phyloP scores from a whole-genome alignment of 768 basidiomycete genomes.

The Tricholoma flavovirens region DNA sequence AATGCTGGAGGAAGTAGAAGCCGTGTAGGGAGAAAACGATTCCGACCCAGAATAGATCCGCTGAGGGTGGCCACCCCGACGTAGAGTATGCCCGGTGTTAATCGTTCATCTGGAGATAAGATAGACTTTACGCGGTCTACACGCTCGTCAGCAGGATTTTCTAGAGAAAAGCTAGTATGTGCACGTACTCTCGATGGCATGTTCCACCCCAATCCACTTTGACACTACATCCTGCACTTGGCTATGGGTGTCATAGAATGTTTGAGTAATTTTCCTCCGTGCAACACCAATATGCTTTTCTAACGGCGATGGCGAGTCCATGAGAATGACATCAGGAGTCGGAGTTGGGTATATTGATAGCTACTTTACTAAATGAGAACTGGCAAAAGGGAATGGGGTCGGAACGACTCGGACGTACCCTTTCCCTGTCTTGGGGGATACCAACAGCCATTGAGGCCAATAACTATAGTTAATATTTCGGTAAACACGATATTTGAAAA shows the following conservation, averaged over 20 bases:
- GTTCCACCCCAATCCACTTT: constrained; percentile 83
- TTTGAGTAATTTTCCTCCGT: constrained; percentile 52
- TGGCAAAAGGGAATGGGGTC: background rate
- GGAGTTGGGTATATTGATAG: constrained; percentile 76
- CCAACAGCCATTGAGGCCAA: constrained; percentile 23
- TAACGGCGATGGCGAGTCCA: constrained; percentile 71
- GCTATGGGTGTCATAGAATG: constrained; percentile 52
- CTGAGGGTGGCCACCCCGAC: constrained; percentile 84
- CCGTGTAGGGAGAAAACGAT: constrained; percentile 64
- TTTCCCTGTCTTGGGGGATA: constrained; percentile 19
- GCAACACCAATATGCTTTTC: constrained; percentile 71
- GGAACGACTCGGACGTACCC: constrained; percentile 21
- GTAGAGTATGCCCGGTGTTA: constrained; percentile 88
- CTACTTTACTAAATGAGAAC: constrained; percentile 35
- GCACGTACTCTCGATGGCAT: constrained; percentile 75
- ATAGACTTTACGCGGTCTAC: constrained; percentile 80
- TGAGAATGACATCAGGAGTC: constrained; percentile 58
- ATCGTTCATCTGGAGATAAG: constrained; percentile 70
- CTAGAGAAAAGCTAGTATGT: background rate
- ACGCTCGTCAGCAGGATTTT: background rate
- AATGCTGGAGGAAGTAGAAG: constrained; percentile 72
- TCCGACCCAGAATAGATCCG: constrained; percentile 81
- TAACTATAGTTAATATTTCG: constrained; percentile 22
- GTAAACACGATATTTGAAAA: too few species aligned
- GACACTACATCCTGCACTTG: constrained; percentile 69